Percentiles rank a stretch among this genome's conserved stretches.
These are phyloP conservation scores for Chlorella sp. DNA, from an alignment of 139 green algal species.

Conservation along the genomic window DNA sequence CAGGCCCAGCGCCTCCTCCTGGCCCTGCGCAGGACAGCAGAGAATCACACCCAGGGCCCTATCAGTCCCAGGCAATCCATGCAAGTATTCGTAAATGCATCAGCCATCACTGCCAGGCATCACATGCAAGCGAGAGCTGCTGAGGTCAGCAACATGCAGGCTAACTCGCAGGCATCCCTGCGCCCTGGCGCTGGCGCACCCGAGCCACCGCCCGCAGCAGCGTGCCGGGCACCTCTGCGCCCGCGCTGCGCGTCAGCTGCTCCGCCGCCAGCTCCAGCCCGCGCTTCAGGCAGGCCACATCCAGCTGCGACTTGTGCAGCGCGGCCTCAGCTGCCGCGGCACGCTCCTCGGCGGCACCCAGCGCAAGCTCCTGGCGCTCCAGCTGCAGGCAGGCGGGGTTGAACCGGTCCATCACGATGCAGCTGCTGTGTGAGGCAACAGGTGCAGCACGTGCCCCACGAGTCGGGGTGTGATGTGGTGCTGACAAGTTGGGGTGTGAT, in stretches of 20 bases:
- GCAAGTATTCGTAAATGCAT: too few relatives aligned
- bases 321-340: background rate
- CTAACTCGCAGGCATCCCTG: too few relatives aligned
- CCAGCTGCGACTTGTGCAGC: background rate
- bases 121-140: too few relatives aligned
- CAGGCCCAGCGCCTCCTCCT: constrained; percentile 55
- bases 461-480: too few relatives aligned
- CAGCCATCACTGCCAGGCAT: too few relatives aligned
- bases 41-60: too few relatives aligned
- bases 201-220: constrained; percentile 45
- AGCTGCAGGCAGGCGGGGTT: background rate
- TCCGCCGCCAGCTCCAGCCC: constrained; percentile 53
- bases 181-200: constrained; percentile 32
- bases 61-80: too few relatives aligned
- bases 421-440: too few relatives aligned
- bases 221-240: constrained; percentile 30
- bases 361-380: background rate
- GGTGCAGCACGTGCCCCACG: too few relatives aligned
- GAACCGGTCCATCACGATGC: too few relatives aligned
- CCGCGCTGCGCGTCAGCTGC: constrained; percentile 43
- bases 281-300: constrained; percentile 25
- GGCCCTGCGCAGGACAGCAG: constrained; percentile 15
- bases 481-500: too few relatives aligned
- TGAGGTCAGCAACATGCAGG: too few relatives aligned
- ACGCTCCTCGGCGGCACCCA: constrained; percentile 13